A percentile compares a stretch with the other conserved stretches of the same genome.
Evolutionary conservation across 306 rosid genomes (phyloP).

Genomic region (Spatholobus suberectus): DNA sequence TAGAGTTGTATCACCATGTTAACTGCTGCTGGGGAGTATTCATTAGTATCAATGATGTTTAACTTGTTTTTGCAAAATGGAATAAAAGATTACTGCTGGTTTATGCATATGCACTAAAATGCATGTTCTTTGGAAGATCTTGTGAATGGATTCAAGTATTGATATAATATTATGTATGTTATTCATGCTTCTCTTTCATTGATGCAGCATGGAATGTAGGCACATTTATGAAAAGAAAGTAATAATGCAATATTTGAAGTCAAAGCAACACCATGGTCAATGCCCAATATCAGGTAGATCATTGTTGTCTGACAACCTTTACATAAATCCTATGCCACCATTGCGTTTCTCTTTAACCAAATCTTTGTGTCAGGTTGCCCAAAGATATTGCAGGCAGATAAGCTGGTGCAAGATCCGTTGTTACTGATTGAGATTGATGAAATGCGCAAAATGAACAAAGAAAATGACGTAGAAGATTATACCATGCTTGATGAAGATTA

Average conservation of each 20-base stretch:
- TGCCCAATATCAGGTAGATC: constrained; percentile 83
- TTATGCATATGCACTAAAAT: constrained; percentile 13
- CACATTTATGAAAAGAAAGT: constrained; percentile 75
- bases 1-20: neutral
- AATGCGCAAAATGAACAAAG: constrained; percentile 56
- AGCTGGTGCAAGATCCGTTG: constrained; percentile 63
- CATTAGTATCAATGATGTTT: neutral
- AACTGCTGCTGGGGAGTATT: neutral
- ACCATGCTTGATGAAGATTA: constrained; percentile 66
- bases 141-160: neutral
- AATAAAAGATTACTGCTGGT: constrained; percentile 6
- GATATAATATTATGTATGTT: constrained; percentile 4
- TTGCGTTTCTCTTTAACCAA: constrained; percentile 25
- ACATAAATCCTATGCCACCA: constrained; percentile 2
- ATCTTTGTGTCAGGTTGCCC: constrained; percentile 71
- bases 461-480: constrained; percentile 69
- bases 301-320: constrained; percentile 10
- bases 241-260: constrained; percentile 55
- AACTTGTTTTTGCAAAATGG: constrained; percentile 6
- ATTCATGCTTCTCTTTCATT: constrained; percentile 35
- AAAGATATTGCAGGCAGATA: constrained; percentile 52
- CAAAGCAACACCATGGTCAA: constrained; percentile 40
- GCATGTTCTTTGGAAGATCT: constrained; percentile 17
- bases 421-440: constrained; percentile 74
- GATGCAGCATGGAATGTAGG: constrained; percentile 74